A percentile compares a stretch with the other conserved stretches of the same genome.
Evolutionary conservation across 305 asterid genomes (phyloP).

Genomic region (Rubia tinctorum): DNA sequence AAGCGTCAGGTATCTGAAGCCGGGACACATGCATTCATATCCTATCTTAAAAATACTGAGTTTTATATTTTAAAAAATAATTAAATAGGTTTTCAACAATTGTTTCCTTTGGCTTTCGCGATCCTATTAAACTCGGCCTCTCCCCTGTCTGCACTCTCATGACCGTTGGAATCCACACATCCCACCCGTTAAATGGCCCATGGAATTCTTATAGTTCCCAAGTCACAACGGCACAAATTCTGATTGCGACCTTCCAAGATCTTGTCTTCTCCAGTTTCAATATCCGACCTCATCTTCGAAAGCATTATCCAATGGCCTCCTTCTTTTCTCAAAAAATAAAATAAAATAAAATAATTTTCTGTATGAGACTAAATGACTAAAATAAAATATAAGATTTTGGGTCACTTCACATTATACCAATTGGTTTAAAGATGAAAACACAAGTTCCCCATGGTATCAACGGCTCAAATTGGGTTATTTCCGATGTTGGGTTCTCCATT

Average conservation of each 20-base stretch:
- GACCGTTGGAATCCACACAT: not conserved
- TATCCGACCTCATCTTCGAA: not conserved
- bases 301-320: not conserved
- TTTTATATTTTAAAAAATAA: too few relatives aligned
- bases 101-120: too few relatives aligned
- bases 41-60: not conserved
- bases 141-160: not conserved
- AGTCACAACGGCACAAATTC: not conserved
- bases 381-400: too few relatives aligned
- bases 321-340: too few relatives aligned
- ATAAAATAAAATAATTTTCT: too few relatives aligned
- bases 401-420: too few relatives aligned
- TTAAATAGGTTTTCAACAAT: too few relatives aligned
- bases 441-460: too few relatives aligned
- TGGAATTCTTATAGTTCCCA: not conserved
- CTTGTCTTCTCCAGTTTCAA: not conserved
- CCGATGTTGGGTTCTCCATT: too few relatives aligned
- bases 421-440: too few relatives aligned
- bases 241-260: not conserved
- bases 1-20: constrained; percentile 56
- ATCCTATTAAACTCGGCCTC: not conserved
- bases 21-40: not conserved
- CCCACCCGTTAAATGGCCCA: constrained; percentile 4
- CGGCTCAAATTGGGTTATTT: too few relatives aligned
- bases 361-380: too few relatives aligned